Evolutionary conservation across 805 yeast genomes (phyloP).

Genomic region (Saccharomycopsis schoenii): DNA sequence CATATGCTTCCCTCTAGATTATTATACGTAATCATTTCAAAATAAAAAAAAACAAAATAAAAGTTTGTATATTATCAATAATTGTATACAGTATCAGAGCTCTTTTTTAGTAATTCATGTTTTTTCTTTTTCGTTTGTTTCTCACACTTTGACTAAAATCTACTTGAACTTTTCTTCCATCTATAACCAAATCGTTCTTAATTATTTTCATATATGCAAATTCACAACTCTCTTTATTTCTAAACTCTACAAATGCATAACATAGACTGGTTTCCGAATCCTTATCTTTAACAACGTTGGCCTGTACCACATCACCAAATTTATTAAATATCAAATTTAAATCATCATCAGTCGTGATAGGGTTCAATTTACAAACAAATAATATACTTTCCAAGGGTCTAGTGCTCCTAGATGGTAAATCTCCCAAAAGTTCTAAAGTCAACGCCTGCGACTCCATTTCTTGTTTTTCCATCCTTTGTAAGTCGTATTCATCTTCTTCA

Average conservation of each 20-base stretch:
- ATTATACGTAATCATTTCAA: neutral
- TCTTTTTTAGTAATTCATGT: neutral
- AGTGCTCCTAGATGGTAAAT: slow-evolving; percentile 45
- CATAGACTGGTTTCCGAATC: slow-evolving; percentile 40
- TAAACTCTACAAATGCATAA: slow-evolving; percentile 58
- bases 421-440: slow-evolving; percentile 55
- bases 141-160: slow-evolving; percentile 55
- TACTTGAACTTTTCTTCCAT: slow-evolving; percentile 53
- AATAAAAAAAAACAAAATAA: neutral
- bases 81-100: neutral
- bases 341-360: slow-evolving; percentile 50
- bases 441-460: slow-evolving; percentile 45
- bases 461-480: slow-evolving; percentile 21
- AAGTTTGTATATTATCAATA: neutral
- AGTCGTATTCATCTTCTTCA: slow-evolving; percentile 20
- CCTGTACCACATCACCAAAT: slow-evolving; percentile 44
- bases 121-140: neutral
- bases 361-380: slow-evolving; percentile 55
- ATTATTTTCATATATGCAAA: slow-evolving; percentile 49
- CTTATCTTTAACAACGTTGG: slow-evolving; percentile 43
- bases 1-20: neutral
- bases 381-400: slow-evolving; percentile 53
- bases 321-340: slow-evolving; percentile 46
- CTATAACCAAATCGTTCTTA: slow-evolving; percentile 43
- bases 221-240: slow-evolving; percentile 40